Percentiles rank a stretch among this genome's conserved stretches.
Conservation (phyloP, 2,329 filamentous ascomycete genomes). For the Juglanconis juglandina region DNA sequence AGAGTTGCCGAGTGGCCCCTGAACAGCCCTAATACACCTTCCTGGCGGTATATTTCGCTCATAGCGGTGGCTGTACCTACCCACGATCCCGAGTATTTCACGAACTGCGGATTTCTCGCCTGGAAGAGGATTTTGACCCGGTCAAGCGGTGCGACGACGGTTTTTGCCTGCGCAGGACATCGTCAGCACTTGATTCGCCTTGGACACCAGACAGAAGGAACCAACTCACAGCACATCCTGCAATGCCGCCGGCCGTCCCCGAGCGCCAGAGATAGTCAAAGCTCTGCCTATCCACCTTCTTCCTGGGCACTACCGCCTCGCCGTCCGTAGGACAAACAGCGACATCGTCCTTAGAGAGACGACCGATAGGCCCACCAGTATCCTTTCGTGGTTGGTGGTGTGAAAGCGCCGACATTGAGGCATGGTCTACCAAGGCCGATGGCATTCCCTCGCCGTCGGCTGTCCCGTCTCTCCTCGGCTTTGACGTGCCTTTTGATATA, state of each 20-base stretch:
- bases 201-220: background rate
- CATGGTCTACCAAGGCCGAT: constrained; percentile 54
- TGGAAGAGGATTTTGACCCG: constrained; percentile 99
- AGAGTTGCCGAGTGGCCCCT: constrained; percentile 93
- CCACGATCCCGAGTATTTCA: constrained; percentile 90
- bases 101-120: constrained; percentile 87
- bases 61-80: constrained; percentile 78
- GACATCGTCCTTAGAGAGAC: constrained; percentile 30
- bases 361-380: constrained; percentile 22
- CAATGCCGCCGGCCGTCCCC: constrained; percentile 81
- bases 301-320: constrained; percentile 45
- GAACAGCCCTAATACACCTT: constrained; percentile 76
- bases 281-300: constrained; percentile 65
- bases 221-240: constrained; percentile 79
- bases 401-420: constrained; percentile 53
- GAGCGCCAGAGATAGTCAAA: constrained; percentile 81
- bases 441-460: constrained; percentile 45
- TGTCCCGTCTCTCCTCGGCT: background rate
- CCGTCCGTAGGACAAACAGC: constrained; percentile 49
- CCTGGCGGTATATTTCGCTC: constrained; percentile 72
- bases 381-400: constrained; percentile 37
- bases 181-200: constrained; percentile 16
- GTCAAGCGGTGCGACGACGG: constrained; percentile 89
- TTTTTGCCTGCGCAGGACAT: constrained; percentile 69
- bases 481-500: constrained; percentile 5